These are phyloP conservation scores for Parsonsia alboflavescens DNA, from an alignment of 257 asterid genomes.

Conservation along the genomic window DNA sequence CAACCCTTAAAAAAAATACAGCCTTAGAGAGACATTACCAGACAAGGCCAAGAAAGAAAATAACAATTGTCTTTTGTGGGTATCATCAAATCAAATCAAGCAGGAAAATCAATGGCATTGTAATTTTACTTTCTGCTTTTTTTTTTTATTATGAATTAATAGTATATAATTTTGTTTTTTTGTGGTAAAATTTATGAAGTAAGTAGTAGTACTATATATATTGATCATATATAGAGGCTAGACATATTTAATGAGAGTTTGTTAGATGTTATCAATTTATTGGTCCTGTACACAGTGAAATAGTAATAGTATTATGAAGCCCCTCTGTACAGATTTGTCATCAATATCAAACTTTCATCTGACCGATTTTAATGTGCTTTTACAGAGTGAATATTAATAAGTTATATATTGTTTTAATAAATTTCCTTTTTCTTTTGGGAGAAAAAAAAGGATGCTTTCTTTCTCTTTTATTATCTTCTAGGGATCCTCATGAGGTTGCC, in stretches of 20 bases:
- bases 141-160: background rate
- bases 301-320: background rate
- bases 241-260: constrained; percentile 1
- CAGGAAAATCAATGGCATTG: background rate
- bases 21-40: too few species aligned
- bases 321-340: constrained; percentile 19
- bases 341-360: background rate
- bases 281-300: constrained; percentile 12
- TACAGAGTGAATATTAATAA: background rate
- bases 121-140: background rate
- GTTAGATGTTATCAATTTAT: constrained; percentile 14
- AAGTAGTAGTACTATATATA: background rate
- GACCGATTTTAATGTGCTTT: constrained; percentile 12
- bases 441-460: background rate
- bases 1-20: constrained; percentile 44
- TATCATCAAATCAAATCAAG: background rate
- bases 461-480: constrained; percentile 9
- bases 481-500: constrained; percentile 15
- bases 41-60: background rate
- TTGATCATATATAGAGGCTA: background rate
- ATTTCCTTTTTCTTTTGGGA: background rate
- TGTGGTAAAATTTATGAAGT: too few species aligned
- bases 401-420: background rate
- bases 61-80: background rate
- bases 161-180: background rate